Conservation (phyloP, 441 rosid genomes). For the Theobroma grandiflorum region DNA sequence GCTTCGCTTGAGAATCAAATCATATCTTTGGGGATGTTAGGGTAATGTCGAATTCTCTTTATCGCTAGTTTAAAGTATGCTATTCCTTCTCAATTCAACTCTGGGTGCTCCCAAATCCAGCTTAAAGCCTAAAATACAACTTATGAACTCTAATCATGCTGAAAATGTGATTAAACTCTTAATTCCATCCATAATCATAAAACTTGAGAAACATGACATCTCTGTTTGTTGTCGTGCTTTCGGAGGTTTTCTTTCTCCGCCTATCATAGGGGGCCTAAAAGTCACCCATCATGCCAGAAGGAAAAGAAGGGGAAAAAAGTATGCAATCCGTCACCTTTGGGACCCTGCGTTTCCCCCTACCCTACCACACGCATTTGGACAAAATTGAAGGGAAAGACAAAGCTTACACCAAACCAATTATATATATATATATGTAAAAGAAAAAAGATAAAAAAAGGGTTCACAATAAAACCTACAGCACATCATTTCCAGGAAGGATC, state of each 20-base stretch:
- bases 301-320: background rate
- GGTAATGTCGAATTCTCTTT: background rate
- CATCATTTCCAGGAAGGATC: conserved; percentile 37
- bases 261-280: background rate
- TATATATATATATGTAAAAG: background rate
- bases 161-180: background rate
- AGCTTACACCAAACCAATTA: conserved; percentile 14
- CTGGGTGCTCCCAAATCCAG: background rate
- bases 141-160: too few species aligned
- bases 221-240: too few species aligned
- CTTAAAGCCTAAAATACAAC: too few species aligned
- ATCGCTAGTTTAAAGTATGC: background rate
- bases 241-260: too few species aligned
- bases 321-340: background rate
- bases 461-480: background rate
- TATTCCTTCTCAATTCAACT: background rate
- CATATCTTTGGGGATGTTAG: background rate
- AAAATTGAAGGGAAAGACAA: conserved; percentile 14
- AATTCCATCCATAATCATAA: too few species aligned
- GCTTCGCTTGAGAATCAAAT: background rate
- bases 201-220: too few species aligned
- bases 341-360: background rate
- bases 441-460: background rate
- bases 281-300: background rate
- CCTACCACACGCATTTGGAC: conserved; percentile 22